phyloP scores from a whole-genome alignment of 2,329 filamentous ascomycete genomes.

The Penicillium brasilianum region DNA sequence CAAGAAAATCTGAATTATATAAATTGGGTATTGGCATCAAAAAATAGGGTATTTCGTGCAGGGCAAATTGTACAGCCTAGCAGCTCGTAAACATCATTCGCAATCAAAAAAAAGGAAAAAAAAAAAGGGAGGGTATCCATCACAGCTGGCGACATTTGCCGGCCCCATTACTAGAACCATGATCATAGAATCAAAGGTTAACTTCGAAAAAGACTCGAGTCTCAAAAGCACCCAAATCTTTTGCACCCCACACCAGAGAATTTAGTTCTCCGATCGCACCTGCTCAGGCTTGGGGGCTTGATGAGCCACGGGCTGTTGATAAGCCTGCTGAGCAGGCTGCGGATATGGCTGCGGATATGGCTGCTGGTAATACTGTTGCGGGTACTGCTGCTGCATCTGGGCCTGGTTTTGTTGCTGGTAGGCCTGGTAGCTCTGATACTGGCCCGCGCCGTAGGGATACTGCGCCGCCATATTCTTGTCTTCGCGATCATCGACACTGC shows the following conservation, averaged over 20 bases:
- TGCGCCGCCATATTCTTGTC: slow-evolving; percentile 10
- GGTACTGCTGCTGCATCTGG: slow-evolving; percentile 3
- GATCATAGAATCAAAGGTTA: not conserved
- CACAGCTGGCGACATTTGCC: not conserved
- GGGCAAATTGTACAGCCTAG: not conserved
- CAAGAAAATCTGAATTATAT: not conserved
- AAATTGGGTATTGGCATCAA: slow-evolving; percentile 7
- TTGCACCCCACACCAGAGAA: not conserved
- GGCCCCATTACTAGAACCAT: not conserved
- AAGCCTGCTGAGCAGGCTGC: not conserved
- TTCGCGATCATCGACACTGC: slow-evolving; percentile 9
- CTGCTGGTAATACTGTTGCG: slow-evolving; percentile 14
- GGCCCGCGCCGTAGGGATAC: slow-evolving; percentile 2
- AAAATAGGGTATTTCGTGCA: slow-evolving; percentile 11
- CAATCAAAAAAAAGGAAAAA: not conserved
- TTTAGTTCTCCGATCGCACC: not conserved
- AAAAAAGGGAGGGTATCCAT: not conserved
- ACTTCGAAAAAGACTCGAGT: not conserved
- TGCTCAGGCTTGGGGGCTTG: not conserved
- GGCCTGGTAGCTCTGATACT: slow-evolving; percentile 14
- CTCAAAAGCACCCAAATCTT: not conserved
- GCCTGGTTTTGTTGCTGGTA: slow-evolving; percentile 12
- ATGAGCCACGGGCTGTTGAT: slow-evolving; percentile 3
- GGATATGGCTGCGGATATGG: not conserved
- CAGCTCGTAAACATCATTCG: not conserved